Evolutionary conservation across 208 protist species (phyloP), one percentile per base, ranked within the genome.

Genomic region (Perkinsela sp.): DNA sequence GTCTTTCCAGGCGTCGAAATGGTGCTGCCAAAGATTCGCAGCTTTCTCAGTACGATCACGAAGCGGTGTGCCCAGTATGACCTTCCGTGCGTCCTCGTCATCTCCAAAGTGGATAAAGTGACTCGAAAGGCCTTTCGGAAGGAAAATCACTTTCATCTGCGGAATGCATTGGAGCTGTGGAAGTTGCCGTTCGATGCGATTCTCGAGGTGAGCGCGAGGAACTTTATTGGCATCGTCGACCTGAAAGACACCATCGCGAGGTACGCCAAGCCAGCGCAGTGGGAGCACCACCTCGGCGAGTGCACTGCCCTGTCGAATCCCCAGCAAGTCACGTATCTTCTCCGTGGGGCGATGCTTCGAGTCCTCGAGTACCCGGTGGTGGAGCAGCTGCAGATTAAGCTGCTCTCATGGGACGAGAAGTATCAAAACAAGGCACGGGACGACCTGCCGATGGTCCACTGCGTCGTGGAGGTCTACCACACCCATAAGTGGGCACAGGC

Each of bases 41-140:
- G 72, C 22, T 68, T 92, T 28, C 79, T 79, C 0, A 68, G 77
- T 15, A 81, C 89, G 73, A 77, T 89, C 66, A 80, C 81, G 31
- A 77, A 74, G 30, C 82, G 86, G 28, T 84, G 84, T 6, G 77
- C 77, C 1, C 71, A 79, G 32, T 79, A 84, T 1, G 79, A 88
- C 30, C 75, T 92, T 66, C 86, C 86, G 1, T 77, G 89, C 29
- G 73, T 90, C 30, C 72, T 92, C 16, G 83, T 77, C 30, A 72
- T 92, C 48, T 89, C 86, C 29, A 90, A 88, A 84, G 88, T 92
- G 81, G 86, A 92, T 70, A 80, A 77, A 57, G 84, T 92, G 40
- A n/a, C 6, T 57, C 82, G 89, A 72, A 89, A 82, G 1, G 84
- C 82, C 28, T 75, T 74, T 31, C 86, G 89, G 72, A 80, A 83